Evolutionary conservation across 2,329 filamentous ascomycete species (phyloP).

Genomic region (Epichloe gansuensis): DNA sequence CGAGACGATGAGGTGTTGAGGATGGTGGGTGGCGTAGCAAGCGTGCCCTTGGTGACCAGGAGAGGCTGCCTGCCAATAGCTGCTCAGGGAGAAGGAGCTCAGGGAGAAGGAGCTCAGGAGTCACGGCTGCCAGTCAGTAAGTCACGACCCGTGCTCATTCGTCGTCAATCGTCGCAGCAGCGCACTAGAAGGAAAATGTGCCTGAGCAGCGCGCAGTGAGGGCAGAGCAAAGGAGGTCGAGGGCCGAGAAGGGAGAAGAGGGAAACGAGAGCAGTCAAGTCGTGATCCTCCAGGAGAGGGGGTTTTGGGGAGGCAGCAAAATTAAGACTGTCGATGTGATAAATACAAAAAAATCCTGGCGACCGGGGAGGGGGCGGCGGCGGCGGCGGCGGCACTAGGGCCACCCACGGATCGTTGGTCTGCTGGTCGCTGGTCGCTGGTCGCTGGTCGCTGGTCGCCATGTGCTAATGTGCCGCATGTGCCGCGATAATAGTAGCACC

Average conservation of each 20-base stretch:
- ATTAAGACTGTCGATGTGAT: constrained; percentile 1
- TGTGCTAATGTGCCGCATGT: background rate
- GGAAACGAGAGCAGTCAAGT: background rate
- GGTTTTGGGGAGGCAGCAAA: background rate
- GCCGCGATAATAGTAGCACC: background rate
- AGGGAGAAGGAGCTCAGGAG: constrained; percentile 5
- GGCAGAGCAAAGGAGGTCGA: constrained; percentile 6
- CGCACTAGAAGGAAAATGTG: constrained; percentile 5
- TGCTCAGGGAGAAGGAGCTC: constrained; percentile 2
- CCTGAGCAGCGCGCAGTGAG: constrained; percentile 1
- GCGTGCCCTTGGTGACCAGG: constrained; percentile 7
- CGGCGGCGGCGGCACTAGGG: background rate
- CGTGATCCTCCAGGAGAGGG: constrained; percentile 2
- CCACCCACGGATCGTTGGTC: background rate
- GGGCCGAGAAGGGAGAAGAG: constrained; percentile 8
- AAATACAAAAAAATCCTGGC: background rate
- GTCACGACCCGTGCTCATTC: constrained; percentile 6
- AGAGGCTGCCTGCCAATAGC: constrained; percentile 8
- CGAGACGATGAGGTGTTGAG: background rate
- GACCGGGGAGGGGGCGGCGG: background rate
- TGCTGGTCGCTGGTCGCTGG: background rate
- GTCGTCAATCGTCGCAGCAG: background rate
- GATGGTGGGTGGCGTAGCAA: constrained; percentile 7
- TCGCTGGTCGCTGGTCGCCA: too few species aligned
- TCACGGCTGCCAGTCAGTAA: constrained; percentile 2